Evolutionary conservation across 345 rosid genomes (phyloP).

Genomic region (Citrus maxima): DNA sequence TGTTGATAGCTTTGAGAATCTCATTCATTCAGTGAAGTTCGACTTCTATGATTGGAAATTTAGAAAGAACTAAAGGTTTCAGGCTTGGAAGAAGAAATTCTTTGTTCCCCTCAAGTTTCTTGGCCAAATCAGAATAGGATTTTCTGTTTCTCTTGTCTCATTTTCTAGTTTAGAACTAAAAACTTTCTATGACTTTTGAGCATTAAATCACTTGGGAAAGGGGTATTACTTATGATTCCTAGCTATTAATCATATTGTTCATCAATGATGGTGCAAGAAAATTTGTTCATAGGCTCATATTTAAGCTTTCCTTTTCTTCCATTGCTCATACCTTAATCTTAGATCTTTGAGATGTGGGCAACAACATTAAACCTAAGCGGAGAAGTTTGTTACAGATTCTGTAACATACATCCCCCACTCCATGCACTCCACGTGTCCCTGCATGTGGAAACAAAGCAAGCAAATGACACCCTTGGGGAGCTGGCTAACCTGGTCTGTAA

Average conservation of each 20-base stretch:
- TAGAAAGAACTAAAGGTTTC: not conserved
- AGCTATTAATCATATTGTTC: not conserved
- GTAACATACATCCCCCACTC: too few relatives aligned
- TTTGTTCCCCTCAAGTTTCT: not conserved
- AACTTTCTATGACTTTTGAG: not conserved
- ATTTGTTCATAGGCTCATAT: not conserved
- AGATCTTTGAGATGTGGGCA: too few relatives aligned
- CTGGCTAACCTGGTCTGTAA: too few relatives aligned
- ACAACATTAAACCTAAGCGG: too few relatives aligned
- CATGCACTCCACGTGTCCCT: too few relatives aligned
- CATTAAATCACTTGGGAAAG: not conserved
- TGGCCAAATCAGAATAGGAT: not conserved
- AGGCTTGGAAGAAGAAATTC: not conserved
- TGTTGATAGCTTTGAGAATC: not conserved
- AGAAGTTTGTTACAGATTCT: too few relatives aligned
- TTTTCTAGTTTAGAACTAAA: not conserved
- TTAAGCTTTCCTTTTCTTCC: not conserved
- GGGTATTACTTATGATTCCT: not conserved
- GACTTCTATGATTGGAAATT: not conserved
- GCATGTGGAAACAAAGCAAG: too few relatives aligned
- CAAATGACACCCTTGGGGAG: too few relatives aligned
- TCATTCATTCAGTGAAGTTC: not conserved
- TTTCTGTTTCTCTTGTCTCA: not conserved
- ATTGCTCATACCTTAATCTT: too few relatives aligned
- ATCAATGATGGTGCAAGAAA: not conserved